Percentiles rank a stretch among this genome's conserved stretches.
Conservation (phyloP, 2,329 filamentous ascomycete genomes). For the Scedosporium boydii region DNA sequence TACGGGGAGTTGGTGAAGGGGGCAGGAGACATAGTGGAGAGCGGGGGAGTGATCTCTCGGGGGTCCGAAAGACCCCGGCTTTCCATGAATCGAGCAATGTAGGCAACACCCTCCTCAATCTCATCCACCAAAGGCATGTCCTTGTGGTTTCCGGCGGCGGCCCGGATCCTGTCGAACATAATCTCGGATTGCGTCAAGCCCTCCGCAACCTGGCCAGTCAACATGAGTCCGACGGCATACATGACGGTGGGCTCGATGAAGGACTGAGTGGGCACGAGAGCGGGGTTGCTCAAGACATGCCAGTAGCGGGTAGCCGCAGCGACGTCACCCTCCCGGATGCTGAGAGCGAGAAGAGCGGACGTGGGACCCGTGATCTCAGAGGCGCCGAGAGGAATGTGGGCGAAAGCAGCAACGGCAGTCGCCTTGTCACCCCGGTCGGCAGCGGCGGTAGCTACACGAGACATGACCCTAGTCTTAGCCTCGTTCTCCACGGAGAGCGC, state of each 20-base stretch:
- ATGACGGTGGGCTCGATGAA: slow-evolving; percentile 85
- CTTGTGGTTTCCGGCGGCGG: slow-evolving; percentile 30
- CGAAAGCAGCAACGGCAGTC: slow-evolving; percentile 59
- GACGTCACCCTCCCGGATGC: slow-evolving; percentile 74
- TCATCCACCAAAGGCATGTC: slow-evolving; percentile 58
- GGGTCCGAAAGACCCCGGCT: slow-evolving; percentile 44
- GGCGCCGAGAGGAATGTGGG: slow-evolving; percentile 43
- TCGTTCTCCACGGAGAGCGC: slow-evolving; percentile 54
- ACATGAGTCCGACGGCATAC: slow-evolving; percentile 82
- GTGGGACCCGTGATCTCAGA: slow-evolving; percentile 48
- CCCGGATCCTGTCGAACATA: slow-evolving; percentile 80
- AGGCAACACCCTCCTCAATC: slow-evolving; percentile 78
- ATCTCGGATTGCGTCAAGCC: slow-evolving; percentile 68
- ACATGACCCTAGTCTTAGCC: slow-evolving; percentile 51
- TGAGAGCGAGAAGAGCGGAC: slow-evolving; percentile 77
- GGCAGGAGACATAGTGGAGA: slow-evolving; percentile 4
- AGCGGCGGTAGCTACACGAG: slow-evolving; percentile 63
- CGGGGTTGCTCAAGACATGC: slow-evolving; percentile 58
- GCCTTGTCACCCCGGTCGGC: slow-evolving; percentile 68
- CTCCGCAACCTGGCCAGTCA: slow-evolving; percentile 74
- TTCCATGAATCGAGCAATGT: slow-evolving; percentile 51
- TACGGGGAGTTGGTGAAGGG: slow-evolving; percentile 39
- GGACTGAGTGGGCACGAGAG: slow-evolving; percentile 47
- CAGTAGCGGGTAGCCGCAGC: slow-evolving; percentile 71
- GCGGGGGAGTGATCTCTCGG: slow-evolving; percentile 29